These are phyloP conservation scores for Rhinocladiella similis DNA, from an alignment of 2,329 filamentous ascomycete species.

Conservation along the genomic window DNA sequence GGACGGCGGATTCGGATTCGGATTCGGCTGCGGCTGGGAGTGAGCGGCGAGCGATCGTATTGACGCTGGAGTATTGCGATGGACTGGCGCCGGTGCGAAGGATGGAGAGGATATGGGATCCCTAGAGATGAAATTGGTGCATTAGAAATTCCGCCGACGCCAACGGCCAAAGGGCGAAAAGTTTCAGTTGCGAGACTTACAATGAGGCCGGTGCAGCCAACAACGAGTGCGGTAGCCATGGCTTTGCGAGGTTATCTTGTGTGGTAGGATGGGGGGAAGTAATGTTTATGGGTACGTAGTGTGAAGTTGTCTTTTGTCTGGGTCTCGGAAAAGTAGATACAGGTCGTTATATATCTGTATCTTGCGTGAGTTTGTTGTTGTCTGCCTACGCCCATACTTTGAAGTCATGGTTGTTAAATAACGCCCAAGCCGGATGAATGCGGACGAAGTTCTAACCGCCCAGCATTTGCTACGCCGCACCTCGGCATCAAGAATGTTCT, in stretches of 20 bases:
- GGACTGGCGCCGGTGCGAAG: conserved; percentile 36
- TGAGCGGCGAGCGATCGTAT: conserved; percentile 48
- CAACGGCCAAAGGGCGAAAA: conserved; percentile 14
- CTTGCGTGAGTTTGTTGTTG: no score
- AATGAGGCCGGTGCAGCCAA: conserved; percentile 52
- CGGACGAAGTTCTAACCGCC: background rate
- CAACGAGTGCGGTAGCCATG: conserved; percentile 48
- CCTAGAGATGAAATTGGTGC: conserved; percentile 43
- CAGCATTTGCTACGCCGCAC: background rate
- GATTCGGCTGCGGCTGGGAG: conserved; percentile 39
- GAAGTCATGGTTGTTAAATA: no score
- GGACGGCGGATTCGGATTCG: conserved; percentile 67
- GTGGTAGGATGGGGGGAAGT: background rate
- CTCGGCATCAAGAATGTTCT: background rate
- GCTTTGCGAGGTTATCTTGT: background rate
- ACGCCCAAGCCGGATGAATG: no score
- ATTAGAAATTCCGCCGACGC: no score
- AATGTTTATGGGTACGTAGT: background rate
- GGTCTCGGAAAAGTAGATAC: no score
- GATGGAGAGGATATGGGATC: conserved; percentile 69
- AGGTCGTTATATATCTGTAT: no score
- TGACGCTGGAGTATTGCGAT: conserved; percentile 40
- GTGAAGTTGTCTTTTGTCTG: background rate
- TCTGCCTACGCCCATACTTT: no score
- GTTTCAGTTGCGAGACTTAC: conserved; percentile 35